Evolutionary conservation across 1,284 basidiomycete species (phyloP), one percentile per base, ranked within the genome.

Genomic region (Inonotus hispidus): DNA sequence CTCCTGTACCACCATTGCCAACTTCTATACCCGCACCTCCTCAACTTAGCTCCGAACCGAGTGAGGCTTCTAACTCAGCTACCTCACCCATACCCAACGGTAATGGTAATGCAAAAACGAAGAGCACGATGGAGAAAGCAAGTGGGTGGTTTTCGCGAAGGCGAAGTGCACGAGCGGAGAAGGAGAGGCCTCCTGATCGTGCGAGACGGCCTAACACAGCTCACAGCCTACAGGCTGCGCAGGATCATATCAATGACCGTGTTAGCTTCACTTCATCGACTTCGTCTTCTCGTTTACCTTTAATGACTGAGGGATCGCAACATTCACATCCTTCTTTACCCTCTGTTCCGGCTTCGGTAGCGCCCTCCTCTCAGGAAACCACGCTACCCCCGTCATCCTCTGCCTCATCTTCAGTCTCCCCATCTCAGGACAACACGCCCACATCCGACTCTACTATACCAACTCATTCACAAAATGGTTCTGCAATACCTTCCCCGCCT

Each of bases 101-200:
- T 8, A 38, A 32, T 45, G 11, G 29, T 5, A 74, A 71, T 62
- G 74, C 74, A 11, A 77, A 74, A 65, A 75, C 75, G 35, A 77
- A 72, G 65, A 72, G 73, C 53, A 69, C 76, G 5, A 79, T 79
- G 63, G 73, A 74, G 64, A 79, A 77, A 65, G 59, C 77, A 53
- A 77, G 77, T 56, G 65, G 70, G 13, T 88, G 86, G 86, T 82
- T 86, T 63, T 82, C 81, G 68, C 77, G 81, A 64, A 80, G 79
- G 72, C 80, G 80, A 71, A 71, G 67, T 67, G 62, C 58, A 45
- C 64, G 66, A 50, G 55, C 57, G 68, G 67, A 56, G 32, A 63
- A 35, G 60, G 64, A 52, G 58, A 60, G 49, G 35, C 11, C 38
- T 47, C 27, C 56, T 25, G 53, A 59, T 32, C n/a, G 19, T 27